Base-by-base conservation (phyloP, 2,329 filamentous ascomycete species). In the Phaeoacremonium minimum region DNA sequence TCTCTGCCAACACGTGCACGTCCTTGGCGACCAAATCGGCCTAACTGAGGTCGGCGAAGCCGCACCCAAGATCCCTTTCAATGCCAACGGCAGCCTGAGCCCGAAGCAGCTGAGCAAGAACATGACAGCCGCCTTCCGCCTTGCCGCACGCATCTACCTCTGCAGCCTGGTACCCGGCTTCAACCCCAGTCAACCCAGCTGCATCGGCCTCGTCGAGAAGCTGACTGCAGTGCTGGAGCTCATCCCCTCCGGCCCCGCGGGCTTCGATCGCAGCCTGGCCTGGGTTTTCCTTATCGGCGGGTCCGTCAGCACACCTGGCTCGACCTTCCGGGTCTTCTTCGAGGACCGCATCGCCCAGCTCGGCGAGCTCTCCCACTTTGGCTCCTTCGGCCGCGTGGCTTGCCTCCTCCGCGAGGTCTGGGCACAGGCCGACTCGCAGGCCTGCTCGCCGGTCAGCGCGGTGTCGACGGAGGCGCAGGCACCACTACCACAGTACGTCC, bases 101-200 rank as follows among this genome's bases (percentile, higher is more conserved):
- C 85, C 90, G 4, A 86, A 85, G 55, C 85, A 94, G 61, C 75
- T 97, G 46, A 84, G 83, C 56, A 82, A 78, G 61, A 95, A 94
- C 69, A 88, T 97, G 63, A 95, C 89, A 0, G 77, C 83, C 28
- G 81, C 94, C 30, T 98, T 95, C 78, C 87, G 91, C 51, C 71
- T 95, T 36, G 91, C 91, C 3, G 90, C 91, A 4, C 85, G 91
- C 55, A 89, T 98, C 65, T 96, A 96, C 64, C 81, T 97, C n/a
- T 95, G 89, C 79, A 90, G 87, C 55, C 73, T 98, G 22, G 87
- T 97, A 0, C 91, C 91, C 1, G 89, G 89, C 38, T 93, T 91
- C 64, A 81, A 83, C 50, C 85, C 85, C 32, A 74, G 72, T 39
- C 83, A 93, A 51, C 69, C 71, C 7, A 87, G 83, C 57, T 90